Conservation (phyloP, 768 basidiomycete genomes). For the Xerocomellus amylosporus region DNA sequence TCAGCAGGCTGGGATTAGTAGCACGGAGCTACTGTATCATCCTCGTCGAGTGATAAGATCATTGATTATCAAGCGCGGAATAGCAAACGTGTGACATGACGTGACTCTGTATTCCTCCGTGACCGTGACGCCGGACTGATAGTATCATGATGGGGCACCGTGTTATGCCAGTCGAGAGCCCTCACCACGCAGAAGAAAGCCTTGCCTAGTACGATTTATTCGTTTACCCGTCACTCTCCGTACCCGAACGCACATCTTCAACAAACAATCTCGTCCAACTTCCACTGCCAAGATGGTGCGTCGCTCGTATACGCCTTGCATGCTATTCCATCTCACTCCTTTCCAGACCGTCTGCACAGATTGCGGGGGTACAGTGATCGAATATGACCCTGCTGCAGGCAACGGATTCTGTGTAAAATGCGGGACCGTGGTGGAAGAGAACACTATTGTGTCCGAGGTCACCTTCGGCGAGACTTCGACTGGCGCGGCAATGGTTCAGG, state of each 20-base stretch:
- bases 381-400: conserved; percentile 80
- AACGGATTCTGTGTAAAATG: conserved; percentile 85
- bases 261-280: background rate
- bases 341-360: conserved; percentile 63
- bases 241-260: background rate
- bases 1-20: background rate
- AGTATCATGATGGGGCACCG: too few species aligned
- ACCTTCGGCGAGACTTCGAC: conserved; percentile 91
- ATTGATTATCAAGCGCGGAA: background rate
- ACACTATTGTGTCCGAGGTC: conserved; percentile 90
- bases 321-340: background rate
- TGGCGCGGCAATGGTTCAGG: conserved; percentile 95
- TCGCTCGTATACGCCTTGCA: background rate
- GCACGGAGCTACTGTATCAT: too few species aligned
- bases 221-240: background rate
- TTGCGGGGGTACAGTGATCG: conserved; percentile 81
- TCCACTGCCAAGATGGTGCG: conserved; percentile 16
- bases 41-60: conserved; percentile 3
- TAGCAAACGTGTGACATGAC: conserved; percentile 7
- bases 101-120: conserved; percentile 3
- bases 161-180: background rate
- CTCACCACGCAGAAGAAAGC: background rate
- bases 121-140: too few species aligned
- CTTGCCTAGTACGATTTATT: background rate
- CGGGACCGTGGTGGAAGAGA: conserved; percentile 90